phyloP scores from a whole-genome alignment of 208 protist genomes.

The Crithidia mellificae region DNA sequence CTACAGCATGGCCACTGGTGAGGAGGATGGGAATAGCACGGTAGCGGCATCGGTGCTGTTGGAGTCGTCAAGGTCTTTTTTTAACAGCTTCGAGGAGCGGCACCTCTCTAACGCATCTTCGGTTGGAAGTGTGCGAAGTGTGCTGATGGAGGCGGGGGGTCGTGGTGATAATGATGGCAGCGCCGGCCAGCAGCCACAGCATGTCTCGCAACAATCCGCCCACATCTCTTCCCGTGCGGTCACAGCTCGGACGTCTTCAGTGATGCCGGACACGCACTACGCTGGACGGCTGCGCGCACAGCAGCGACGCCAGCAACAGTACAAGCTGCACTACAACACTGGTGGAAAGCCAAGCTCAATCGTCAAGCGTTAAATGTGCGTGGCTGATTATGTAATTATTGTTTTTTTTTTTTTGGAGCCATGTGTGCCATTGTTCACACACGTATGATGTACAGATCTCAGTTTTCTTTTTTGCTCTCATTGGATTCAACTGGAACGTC shows the following conservation, averaged over 20 bases:
- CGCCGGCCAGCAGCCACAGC: background rate
- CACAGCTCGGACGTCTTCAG: background rate
- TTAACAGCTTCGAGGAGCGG: background rate
- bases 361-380: background rate
- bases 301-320: slow-evolving; percentile 25
- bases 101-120: background rate
- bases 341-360: background rate
- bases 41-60: slow-evolving; percentile 2
- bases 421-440: too few species aligned
- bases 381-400: background rate
- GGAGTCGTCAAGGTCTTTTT: background rate
- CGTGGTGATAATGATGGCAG: background rate
- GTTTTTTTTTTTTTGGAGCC: background rate
- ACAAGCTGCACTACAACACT: slow-evolving; percentile 10
- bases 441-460: too few species aligned
- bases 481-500: too few species aligned
- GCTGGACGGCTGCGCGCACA: slow-evolving; percentile 22
- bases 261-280: background rate
- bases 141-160: background rate
- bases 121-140: background rate
- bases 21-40: background rate
- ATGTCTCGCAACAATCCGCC: background rate
- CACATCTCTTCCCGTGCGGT: background rate
- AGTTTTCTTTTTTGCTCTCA: too few species aligned
- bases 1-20: background rate